Evolutionary conservation across 768 basidiomycete species (phyloP).

Genomic region (Mycena sanguinolenta): DNA sequence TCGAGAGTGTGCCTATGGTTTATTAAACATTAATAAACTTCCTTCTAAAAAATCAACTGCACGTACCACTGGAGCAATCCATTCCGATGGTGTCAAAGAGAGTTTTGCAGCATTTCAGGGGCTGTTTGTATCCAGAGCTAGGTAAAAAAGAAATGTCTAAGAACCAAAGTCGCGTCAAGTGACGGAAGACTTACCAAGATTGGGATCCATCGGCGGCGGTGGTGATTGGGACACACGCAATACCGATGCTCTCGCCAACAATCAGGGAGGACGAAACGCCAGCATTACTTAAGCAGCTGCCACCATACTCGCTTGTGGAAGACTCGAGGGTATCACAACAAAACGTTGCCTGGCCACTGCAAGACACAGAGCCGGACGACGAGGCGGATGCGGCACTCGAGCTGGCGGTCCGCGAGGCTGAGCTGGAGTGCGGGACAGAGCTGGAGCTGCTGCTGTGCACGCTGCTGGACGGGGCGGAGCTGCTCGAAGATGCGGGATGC

Average conservation of each 20-base stretch:
- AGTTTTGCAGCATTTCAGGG: slow-evolving; percentile 21
- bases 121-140: background rate
- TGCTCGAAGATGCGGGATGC: too few relatives aligned
- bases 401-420: slow-evolving; percentile 4
- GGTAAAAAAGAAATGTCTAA: background rate
- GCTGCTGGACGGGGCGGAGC: too few relatives aligned
- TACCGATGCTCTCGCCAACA: background rate
- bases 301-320: too few relatives aligned
- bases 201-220: background rate
- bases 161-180: too few relatives aligned
- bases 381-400: slow-evolving; percentile 8
- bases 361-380: too few relatives aligned
- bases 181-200: background rate
- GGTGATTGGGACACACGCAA: background rate
- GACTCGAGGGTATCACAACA: too few relatives aligned
- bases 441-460: background rate
- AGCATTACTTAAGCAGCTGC: too few relatives aligned
- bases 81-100: background rate
- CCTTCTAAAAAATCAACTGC: too few relatives aligned
- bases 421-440: background rate
- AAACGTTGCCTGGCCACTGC: too few relatives aligned
- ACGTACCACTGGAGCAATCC: too few relatives aligned
- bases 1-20: too few relatives aligned
- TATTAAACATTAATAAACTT: too few relatives aligned
- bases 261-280: background rate